Evolutionary conservation across 1,284 basidiomycete genomes (phyloP).

Genomic region (Cryptococcus sp.): DNA sequence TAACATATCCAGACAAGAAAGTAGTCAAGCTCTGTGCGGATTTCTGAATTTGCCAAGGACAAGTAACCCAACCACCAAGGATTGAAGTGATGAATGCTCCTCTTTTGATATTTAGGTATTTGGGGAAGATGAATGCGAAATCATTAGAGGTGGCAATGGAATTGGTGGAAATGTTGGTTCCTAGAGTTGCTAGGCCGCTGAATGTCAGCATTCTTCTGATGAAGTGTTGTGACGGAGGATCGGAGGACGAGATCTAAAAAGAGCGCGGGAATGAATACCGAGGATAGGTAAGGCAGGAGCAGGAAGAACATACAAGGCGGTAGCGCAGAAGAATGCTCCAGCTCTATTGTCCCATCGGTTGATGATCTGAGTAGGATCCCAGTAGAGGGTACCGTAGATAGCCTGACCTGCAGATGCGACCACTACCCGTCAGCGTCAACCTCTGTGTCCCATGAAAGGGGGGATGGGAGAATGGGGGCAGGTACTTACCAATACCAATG

Average conservation of each 20-base stretch:
- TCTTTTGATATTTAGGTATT: constrained; percentile 68
- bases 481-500: constrained; percentile 49
- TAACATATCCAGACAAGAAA: constrained; percentile 44
- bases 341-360: constrained; percentile 52
- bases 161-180: constrained; percentile 66
- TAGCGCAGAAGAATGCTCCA: not conserved
- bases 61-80: constrained; percentile 61
- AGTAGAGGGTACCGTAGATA: constrained; percentile 38
- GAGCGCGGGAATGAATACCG: no score
- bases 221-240: no score
- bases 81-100: constrained; percentile 70
- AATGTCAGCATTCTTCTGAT: not conserved
- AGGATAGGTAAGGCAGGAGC: no score
- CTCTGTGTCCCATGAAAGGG: not conserved
- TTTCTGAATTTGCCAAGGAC: constrained; percentile 44
- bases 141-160: constrained; percentile 73
- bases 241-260: no score
- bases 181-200: constrained; percentile 59
- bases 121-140: constrained; percentile 56
- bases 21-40: constrained; percentile 41
- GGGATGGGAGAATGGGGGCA: not conserved
- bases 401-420: constrained; percentile 39
- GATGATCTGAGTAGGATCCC: constrained; percentile 61
- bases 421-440: constrained; percentile 33
- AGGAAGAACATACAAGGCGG: not conserved